A percentile compares a stretch with the other conserved stretches of the same genome.
Conservation (phyloP, 2,329 filamentous ascomycete genomes). For the Ceratocystis cubensis region DNA sequence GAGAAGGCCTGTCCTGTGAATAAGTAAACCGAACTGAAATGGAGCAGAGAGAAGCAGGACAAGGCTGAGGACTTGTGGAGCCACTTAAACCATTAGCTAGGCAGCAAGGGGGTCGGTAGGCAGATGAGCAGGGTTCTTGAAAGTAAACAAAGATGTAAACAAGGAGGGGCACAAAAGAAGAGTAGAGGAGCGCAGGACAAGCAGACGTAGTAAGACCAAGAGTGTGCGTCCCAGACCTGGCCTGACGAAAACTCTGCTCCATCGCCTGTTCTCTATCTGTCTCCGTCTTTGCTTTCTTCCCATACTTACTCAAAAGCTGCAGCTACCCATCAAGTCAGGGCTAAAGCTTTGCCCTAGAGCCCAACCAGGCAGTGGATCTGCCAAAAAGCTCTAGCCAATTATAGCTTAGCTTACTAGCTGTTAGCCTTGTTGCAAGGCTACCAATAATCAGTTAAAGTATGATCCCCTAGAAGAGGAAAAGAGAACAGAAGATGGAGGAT, state of each 20-base stretch:
- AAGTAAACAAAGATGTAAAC: constrained; percentile 3
- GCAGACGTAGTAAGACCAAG: too few species aligned
- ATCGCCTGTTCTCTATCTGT: background rate
- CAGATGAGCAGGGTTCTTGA: background rate
- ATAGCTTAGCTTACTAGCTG: background rate
- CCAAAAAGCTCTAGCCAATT: background rate
- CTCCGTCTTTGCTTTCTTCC: background rate
- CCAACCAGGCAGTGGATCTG: background rate
- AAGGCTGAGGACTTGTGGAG: too few species aligned
- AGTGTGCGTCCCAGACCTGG: too few species aligned
- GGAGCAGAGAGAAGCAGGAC: too few species aligned
- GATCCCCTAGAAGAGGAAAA: background rate
- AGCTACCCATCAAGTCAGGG: background rate
- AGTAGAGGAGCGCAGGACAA: too few species aligned
- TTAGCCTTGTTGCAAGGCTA: background rate
- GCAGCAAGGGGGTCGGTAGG: background rate
- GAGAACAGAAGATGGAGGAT: background rate
- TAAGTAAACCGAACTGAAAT: too few species aligned
- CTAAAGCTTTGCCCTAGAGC: background rate
- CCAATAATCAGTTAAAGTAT: background rate
- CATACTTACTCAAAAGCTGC: background rate
- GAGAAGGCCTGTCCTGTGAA: too few species aligned
- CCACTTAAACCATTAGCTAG: background rate
- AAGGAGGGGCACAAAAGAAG: background rate
- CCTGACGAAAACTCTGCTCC: too few species aligned